Percentiles rank a stretch among this genome's conserved stretches.
phyloP scores from a whole-genome alignment of 257 asterid species.

The Pogostemon cablin region DNA sequence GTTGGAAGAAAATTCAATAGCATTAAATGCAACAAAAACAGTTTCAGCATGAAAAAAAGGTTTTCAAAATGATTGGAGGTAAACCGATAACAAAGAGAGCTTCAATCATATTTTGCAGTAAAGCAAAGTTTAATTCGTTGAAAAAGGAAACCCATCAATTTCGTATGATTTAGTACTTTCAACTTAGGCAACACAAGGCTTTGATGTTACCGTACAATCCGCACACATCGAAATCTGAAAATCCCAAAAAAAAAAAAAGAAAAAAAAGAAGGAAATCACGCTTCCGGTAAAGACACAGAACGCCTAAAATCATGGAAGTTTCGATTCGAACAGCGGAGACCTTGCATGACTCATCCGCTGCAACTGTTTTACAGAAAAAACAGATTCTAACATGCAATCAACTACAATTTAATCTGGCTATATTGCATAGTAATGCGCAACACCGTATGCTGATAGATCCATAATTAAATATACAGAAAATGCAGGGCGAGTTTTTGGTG shows the following conservation, averaged over 20 bases:
- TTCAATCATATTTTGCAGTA: conserved; percentile 1
- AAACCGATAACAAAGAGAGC: conserved; percentile 19
- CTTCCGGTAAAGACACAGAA: not conserved
- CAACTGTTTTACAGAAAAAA: not conserved
- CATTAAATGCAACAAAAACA: conserved; percentile 28
- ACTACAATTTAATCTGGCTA: not conserved
- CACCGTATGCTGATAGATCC: conserved; percentile 28
- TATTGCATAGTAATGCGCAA: conserved; percentile 3
- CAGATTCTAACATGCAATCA: conserved; percentile 19
- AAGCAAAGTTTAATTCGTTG: not conserved
- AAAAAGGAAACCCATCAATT: not conserved
- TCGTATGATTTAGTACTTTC: conserved; percentile 14
- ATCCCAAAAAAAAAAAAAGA: not conserved
- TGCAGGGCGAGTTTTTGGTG: conserved; percentile 6
- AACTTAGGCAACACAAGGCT: conserved; percentile 17
- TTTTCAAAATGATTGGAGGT: conserved; percentile 10
- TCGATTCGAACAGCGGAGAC: conserved; percentile 21
- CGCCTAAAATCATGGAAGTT: conserved; percentile 15
- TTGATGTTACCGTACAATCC: not conserved
- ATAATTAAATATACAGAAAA: not conserved
- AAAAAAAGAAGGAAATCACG: not conserved
- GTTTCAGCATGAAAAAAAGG: conserved; percentile 12
- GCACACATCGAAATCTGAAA: not conserved
- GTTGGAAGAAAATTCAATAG: conserved; percentile 12
- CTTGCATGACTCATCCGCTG: conserved; percentile 28